phyloP scores from a whole-genome alignment of 2,329 filamentous ascomycete species.

The Pseudogymnoascus sp. region DNA sequence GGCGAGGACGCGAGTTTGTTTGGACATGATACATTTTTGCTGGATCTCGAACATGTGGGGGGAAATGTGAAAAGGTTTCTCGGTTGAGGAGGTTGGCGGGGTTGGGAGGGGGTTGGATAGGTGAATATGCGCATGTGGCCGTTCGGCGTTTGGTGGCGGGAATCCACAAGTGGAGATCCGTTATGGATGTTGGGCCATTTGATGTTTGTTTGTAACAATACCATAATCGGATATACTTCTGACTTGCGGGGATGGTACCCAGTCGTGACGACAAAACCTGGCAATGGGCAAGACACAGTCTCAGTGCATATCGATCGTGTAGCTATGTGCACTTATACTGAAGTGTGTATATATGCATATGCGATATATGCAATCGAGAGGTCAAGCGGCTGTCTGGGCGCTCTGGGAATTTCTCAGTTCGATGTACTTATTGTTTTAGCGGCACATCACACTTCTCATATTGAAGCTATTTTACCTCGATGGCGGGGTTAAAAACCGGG shows the following conservation, averaged over 20 bases:
- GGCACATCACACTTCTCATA: neutral
- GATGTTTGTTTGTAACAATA: neutral
- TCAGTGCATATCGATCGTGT: neutral
- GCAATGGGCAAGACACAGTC: neutral
- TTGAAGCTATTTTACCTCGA: neutral
- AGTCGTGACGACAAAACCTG: neutral
- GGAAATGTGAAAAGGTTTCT: conserved; percentile 76
- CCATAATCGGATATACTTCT: neutral
- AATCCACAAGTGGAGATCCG: neutral
- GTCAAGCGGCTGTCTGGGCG: neutral
- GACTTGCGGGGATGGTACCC: neutral
- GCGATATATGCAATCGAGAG: neutral
- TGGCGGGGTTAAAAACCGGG: neutral
- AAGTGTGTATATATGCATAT: neutral
- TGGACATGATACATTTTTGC: conserved; percentile 90
- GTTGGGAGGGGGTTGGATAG: neutral
- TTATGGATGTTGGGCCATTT: neutral
- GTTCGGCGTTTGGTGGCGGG: neutral
- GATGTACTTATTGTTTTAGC: neutral
- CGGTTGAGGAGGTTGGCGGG: conserved; percentile 25
- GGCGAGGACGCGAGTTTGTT: conserved; percentile 93
- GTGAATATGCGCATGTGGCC: neutral
- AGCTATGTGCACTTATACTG: neutral
- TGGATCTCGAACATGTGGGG: conserved; percentile 88
- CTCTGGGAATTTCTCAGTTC: neutral